Percentiles rank a stretch among this genome's conserved stretches.
phyloP scores from a whole-genome alignment of 768 basidiomycete genomes.

The Podaxis sp. region DNA sequence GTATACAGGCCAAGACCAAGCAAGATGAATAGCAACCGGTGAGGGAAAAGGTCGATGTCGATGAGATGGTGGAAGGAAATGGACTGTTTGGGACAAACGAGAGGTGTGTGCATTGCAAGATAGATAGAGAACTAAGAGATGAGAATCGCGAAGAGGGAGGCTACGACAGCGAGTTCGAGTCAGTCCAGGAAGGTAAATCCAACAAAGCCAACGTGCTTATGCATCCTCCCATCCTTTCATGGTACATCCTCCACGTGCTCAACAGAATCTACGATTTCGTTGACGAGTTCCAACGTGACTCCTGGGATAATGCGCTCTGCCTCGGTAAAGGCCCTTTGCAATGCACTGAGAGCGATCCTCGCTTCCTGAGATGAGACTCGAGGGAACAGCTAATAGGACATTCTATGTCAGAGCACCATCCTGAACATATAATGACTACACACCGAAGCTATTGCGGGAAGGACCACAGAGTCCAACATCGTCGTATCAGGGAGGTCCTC shows the following conservation, averaged over 20 bases:
- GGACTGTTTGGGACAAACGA: slow-evolving; percentile 1
- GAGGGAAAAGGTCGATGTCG: slow-evolving; percentile 6
- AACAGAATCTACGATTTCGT: slow-evolving; percentile 92
- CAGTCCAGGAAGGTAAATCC: slow-evolving; percentile 11
- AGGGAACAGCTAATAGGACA: slow-evolving; percentile 72
- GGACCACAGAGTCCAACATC: slow-evolving; percentile 94
- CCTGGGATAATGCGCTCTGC: slow-evolving; percentile 96
- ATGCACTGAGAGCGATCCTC: slow-evolving; percentile 76
- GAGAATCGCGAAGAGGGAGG: slow-evolving; percentile 9
- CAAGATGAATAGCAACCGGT: slow-evolving; percentile 11
- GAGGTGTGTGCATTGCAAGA: slow-evolving; percentile 22
- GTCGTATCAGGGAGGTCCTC: slow-evolving; percentile 76
- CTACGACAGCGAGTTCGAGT: slow-evolving; percentile 2
- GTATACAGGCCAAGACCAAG: slow-evolving; percentile 4
- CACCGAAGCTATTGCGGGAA: slow-evolving; percentile 96
- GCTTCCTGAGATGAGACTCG: slow-evolving; percentile 93
- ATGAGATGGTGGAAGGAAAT: slow-evolving; percentile 6
- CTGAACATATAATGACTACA: slow-evolving; percentile 26
- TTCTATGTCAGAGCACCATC: slow-evolving; percentile 10
- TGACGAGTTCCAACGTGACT: slow-evolving; percentile 87
- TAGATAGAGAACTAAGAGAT: slow-evolving; percentile 25
- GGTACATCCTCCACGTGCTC: slow-evolving; percentile 84
- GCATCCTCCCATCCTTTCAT: slow-evolving; percentile 28
- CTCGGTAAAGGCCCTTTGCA: slow-evolving; percentile 92
- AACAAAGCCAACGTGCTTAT: slow-evolving; percentile 1